Evolutionary conservation across 371 early-diverging fungal species (phyloP), one percentile per base, ranked within the genome.

Genomic region (Nematocida homosporus): DNA sequence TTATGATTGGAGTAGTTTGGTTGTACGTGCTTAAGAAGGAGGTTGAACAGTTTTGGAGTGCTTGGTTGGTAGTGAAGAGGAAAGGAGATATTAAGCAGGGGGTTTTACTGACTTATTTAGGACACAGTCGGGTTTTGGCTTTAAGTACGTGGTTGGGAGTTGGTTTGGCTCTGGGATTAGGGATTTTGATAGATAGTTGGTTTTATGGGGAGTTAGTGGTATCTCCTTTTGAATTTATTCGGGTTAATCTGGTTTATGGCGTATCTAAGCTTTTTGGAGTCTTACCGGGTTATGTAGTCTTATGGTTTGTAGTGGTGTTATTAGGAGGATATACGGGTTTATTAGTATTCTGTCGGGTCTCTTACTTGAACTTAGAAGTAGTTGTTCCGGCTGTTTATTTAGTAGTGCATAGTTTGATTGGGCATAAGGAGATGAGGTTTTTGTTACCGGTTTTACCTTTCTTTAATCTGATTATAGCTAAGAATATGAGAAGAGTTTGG

Each of bases 351-450:
- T 66, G 30, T 5, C 23, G 23, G 20, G 34, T 54, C 3, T 50
- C 8, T 1, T 1, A 65, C 16, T 0, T 0, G 6, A 40, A 51
- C 0, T n/a, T 2, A 1, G 60, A 38, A 13, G 3, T 38, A 10
- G 38, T 66, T 4, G 18, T 38, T 30, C 59, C 68, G 3, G 3
- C 50, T 87, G 3, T 77, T 84, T 16, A 91, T 88, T 78, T 83
- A 89, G 3, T 56, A 66, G 54, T 13, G 0, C 90, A 92, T 68
- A 91, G 92, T 10, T 81, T 85, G 27, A 82, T 92, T 25, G 88
- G 88, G 2, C 96, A 95, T 83, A 95, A 95, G 83, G 96, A 95
- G 80, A 92, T 92, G 92, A 86, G 96, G 16, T 95, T 95, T 79
- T 86, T 94, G 3, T 78, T 94, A 3, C 91, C 92, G 32, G 86